Evolutionary conservation across 1,139 yeast species (phyloP), one percentile per base, ranked within the genome.

Genomic region (Pichia sp.): DNA sequence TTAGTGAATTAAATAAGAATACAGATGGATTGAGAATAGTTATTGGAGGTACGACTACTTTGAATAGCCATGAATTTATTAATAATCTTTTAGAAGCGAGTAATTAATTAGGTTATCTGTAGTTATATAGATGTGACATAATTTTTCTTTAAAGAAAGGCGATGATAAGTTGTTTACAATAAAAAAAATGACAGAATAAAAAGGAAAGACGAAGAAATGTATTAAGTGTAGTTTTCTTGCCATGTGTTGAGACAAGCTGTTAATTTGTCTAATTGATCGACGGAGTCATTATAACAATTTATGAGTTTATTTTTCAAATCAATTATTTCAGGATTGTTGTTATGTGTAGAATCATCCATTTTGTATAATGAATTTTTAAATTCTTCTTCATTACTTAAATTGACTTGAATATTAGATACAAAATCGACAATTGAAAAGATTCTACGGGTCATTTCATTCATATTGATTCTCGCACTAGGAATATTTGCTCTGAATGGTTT

Each of bases 401-500:
- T 96, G 44, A 78, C 62, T 59, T 87, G 95, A 2, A 94, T 82
- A 37, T 95, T 70, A 8, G 87, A 87, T 24, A 89, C 72, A 72
- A 89, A 91, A 63, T 91, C 97, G 54, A 89, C 67, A 16, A 91
- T 88, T 3, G 96, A 94, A 5, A 89, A 84, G 1, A 88, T 85
- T 43, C 98, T 72, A 56, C 87, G 80, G 42, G 89, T 76, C 79
- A 89, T 78, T 58, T 89, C 98, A 50, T 75, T 74, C 45, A 88
- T 64, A 2, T 88, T 73, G 3, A 86, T 75, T 42, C 85, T 74
- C 11, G 80, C 78, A 45, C 81, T 81, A 7, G 95, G 96, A 42
- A 78, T 69, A 40, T 95, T 73, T 13, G 97, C 96, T 52, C 78
- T 83, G 35, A 88, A 81, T 6, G 88, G 80, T 56, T 79, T 84